A percentile compares a stretch with the other conserved stretches of the same genome.
These are phyloP conservation scores for Cyclotella baltica DNA, from an alignment of 108 stramenopile species.

Conservation along the genomic window DNA sequence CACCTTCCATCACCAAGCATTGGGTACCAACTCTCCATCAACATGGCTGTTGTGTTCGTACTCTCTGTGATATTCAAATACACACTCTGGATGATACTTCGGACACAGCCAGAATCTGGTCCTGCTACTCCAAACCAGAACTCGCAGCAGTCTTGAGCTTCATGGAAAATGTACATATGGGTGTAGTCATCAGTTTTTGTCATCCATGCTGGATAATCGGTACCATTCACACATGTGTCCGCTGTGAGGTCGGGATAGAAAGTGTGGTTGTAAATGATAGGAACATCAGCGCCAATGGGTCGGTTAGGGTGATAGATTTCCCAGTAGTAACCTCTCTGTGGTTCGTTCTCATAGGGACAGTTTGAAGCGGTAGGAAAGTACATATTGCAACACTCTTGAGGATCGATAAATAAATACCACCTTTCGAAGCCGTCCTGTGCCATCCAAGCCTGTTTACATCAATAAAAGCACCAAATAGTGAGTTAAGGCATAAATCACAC, in stretches of 20 bases:
- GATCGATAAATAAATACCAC: constrained; percentile 30
- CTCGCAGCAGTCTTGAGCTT: constrained; percentile 25
- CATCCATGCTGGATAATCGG: constrained; percentile 47
- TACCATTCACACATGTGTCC: constrained; percentile 24
- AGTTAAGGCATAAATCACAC: neutral
- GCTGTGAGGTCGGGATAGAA: constrained; percentile 29
- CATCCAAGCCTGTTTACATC: constrained; percentile 30
- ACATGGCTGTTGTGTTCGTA: constrained; percentile 1
- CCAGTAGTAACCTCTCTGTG: constrained; percentile 40
- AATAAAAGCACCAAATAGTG: neutral
- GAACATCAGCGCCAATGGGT: neutral
- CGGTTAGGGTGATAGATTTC: constrained; percentile 12
- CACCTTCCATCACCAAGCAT: constrained; percentile 18
- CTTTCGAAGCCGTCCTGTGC: constrained; percentile 26
- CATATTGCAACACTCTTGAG: constrained; percentile 19
- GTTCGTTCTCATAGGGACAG: constrained; percentile 32
- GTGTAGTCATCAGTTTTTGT: constrained; percentile 14
- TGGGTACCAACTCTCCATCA: constrained; percentile 41
- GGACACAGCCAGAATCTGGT: constrained; percentile 18
- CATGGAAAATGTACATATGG: constrained; percentile 16
- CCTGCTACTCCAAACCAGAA: constrained; percentile 26
- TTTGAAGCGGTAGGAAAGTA: constrained; percentile 30
- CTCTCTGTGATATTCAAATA: neutral
- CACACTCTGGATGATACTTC: constrained; percentile 24
- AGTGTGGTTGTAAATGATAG: constrained; percentile 30